Percentiles rank a stretch among this genome's conserved stretches.
phyloP scores from a whole-genome alignment of 2,329 filamentous ascomycete species.

The Tolypocladium ovalisporum region DNA sequence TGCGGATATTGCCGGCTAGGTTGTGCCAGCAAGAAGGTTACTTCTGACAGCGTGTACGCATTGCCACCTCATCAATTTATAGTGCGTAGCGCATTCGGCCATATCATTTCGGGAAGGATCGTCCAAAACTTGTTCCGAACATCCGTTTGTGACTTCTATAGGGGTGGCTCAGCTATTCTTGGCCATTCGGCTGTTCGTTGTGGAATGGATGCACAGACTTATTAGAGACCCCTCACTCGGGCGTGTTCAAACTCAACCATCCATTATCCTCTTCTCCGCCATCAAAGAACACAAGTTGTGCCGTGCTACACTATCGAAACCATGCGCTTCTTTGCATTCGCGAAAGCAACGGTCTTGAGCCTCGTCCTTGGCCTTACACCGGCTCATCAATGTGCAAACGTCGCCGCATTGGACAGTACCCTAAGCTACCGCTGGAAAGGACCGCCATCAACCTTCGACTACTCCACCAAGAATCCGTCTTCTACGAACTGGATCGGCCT shows the following conservation, averaged over 20 bases:
- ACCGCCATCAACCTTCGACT: slow-evolving; percentile 18
- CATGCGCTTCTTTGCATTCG: background rate
- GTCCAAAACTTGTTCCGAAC: background rate
- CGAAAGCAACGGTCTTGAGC: background rate
- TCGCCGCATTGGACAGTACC: background rate
- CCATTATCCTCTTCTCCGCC: background rate
- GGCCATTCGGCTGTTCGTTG: background rate
- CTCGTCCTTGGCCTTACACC: background rate
- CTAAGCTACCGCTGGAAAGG: background rate
- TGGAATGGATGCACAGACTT: background rate
- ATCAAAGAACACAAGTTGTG: background rate
- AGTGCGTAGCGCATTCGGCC: background rate
- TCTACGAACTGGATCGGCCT: slow-evolving; percentile 24
- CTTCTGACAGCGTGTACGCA: background rate
- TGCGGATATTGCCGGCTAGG: background rate
- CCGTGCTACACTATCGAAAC: background rate
- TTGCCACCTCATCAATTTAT: background rate
- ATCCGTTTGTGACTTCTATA: too few relatives aligned
- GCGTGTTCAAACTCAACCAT: background rate
- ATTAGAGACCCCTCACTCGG: background rate
- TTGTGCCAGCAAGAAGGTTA: background rate
- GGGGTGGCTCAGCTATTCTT: background rate
- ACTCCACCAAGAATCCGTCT: slow-evolving; percentile 13
- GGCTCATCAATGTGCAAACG: background rate
- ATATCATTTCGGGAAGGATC: background rate